A percentile compares a stretch with the other conserved stretches of the same genome.
These are phyloP conservation scores for Sporisorium scitamineum DNA, from an alignment of 1,284 basidiomycete genomes.

Conservation along the genomic window DNA sequence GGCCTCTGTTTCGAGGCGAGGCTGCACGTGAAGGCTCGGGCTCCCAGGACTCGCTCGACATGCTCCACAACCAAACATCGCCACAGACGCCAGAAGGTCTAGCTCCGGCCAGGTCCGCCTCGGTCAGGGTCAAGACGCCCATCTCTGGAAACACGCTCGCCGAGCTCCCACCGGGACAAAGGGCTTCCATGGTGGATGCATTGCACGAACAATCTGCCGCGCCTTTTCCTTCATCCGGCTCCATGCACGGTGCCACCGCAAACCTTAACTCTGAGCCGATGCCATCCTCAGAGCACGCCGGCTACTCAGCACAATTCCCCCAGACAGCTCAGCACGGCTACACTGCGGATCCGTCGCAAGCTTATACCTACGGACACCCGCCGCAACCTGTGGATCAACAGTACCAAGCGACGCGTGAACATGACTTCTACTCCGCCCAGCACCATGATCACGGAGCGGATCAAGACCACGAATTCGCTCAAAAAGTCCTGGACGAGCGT, in stretches of 20 bases:
- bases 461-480: constrained; percentile 1
- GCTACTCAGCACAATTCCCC: constrained; percentile 1
- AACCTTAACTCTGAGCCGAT: constrained; percentile 15
- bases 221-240: constrained; percentile 4
- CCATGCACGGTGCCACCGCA: constrained; percentile 1
- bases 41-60: constrained; percentile 24
- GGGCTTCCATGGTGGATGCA: constrained; percentile 19
- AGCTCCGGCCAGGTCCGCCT: constrained; percentile 19
- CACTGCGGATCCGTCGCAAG: not conserved
- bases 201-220: constrained; percentile 2
- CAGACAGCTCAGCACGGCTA: constrained; percentile 8
- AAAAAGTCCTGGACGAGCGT: constrained; percentile 3
- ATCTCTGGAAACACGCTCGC: constrained; percentile 29
- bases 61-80: constrained; percentile 7
- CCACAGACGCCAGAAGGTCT: not conserved
- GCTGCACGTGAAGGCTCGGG: constrained; percentile 1
- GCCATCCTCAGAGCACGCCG: not conserved
- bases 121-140: constrained; percentile 35
- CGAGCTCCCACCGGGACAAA: constrained; percentile 26
- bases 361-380: not conserved
- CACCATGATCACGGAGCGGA: not conserved
- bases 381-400: constrained; percentile 1
- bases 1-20: constrained; percentile 16
- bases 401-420: not conserved
- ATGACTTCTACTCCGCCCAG: not conserved